Percentiles rank a stretch among this genome's conserved stretches.
Evolutionary conservation across 2,329 filamentous ascomycete genomes (phyloP).

Genomic region (Penicillium sp.): DNA sequence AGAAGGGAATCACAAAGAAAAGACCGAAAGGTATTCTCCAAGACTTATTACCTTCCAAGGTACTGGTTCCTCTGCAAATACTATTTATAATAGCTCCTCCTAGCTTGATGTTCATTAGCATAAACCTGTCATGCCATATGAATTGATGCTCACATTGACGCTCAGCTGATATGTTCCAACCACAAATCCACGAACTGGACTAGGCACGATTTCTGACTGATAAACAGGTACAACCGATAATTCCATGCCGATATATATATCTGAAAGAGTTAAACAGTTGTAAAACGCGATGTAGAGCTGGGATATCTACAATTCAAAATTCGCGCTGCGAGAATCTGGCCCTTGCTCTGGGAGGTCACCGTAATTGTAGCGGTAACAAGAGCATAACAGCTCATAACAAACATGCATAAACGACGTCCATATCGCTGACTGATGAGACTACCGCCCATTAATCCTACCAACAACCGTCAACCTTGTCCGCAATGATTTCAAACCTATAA

Average conservation of each 20-base stretch:
- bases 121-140: background rate
- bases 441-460: constrained; percentile 30
- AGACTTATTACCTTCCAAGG: constrained; percentile 29
- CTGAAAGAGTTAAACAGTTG: background rate
- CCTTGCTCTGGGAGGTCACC: constrained; percentile 33
- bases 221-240: constrained; percentile 42
- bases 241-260: constrained; percentile 48
- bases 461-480: background rate
- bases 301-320: constrained; percentile 37
- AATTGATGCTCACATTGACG: background rate
- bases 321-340: constrained; percentile 40
- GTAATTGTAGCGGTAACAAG: constrained; percentile 37
- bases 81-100: constrained; percentile 27
- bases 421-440: constrained; percentile 35
- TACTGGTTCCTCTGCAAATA: constrained; percentile 32
- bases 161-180: constrained; percentile 24
- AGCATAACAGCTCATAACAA: constrained; percentile 41
- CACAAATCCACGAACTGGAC: constrained; percentile 22
- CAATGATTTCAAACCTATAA: background rate
- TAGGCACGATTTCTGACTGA: constrained; percentile 26
- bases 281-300: too few relatives aligned
- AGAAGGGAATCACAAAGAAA: constrained; percentile 39
- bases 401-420: constrained; percentile 43
- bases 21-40: constrained; percentile 42
- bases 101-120: constrained; percentile 1